Evolutionary conservation across 1,284 basidiomycete genomes (phyloP), one percentile per base, ranked within the genome.

Genomic region (Ganoderma sp.): DNA sequence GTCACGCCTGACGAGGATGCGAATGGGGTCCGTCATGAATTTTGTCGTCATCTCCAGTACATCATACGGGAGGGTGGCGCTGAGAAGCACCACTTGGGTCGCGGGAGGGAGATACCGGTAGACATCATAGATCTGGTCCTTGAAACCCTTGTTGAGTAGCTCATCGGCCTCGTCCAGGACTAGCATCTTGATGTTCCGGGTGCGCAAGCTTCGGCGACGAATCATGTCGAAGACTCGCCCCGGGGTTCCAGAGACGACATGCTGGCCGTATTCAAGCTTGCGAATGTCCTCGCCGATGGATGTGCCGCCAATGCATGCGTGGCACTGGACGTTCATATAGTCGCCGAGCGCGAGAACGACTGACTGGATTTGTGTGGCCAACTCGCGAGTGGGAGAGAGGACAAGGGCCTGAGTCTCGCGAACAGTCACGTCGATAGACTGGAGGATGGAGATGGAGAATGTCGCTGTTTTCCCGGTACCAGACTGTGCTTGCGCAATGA

Each of bases 201-300:
- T 99, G 66, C 97, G 90, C 65, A 99, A 85, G 79, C 93, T 93
- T 73, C 97, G 88, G 74, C 98, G 89, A 70, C 97, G 90, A 84
- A 99, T 99, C 98, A 99, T 99, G 82, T 99, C 98, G 78, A 98
- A 99, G 19, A 99, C 98, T 78, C 98, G 94, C 10, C 98, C 98
- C 19, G 98, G 98, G 8, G 98, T 99, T 25, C 98, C 98, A 7
- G 94, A 96, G 41, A 99, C 97, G 72, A 99, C 94, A 79, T 99
- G 98, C 77, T 98, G 96, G 4, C 98, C 98, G 73, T 99, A 96
- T 81, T 99, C 96, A 67, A 99, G 89, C 83, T 99, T 99, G 74
- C 95, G 89, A 77, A 99, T 99, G 78, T 99, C 98, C 83, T 99
- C 98, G 32, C 97, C 96, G 73, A 99, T 95, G 45, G 94, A 96